A percentile compares a stretch with the other conserved stretches of the same genome.
Conservation (phyloP, 164 flowering plant genomes). For the Vitis rotundifolia region DNA sequence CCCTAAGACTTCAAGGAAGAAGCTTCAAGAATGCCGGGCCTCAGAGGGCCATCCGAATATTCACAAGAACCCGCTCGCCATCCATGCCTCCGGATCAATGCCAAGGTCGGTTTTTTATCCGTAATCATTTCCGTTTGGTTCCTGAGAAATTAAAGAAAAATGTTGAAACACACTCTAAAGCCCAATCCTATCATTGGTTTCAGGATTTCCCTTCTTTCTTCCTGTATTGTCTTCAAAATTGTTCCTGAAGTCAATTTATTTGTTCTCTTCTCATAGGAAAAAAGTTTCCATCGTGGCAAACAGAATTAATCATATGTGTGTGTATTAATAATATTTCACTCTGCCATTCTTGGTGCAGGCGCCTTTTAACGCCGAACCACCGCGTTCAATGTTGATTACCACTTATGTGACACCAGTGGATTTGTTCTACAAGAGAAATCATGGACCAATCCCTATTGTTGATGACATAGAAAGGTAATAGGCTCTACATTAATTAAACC, state of each 20-base stretch:
- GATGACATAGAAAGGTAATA: slow-evolving; percentile 82
- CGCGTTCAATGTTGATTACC: slow-evolving; percentile 61
- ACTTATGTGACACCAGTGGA: slow-evolving; percentile 95
- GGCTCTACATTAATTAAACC: neutral
- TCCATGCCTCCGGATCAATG: slow-evolving; percentile 66
- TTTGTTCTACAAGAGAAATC: slow-evolving; percentile 95
- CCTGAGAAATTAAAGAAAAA: too few relatives aligned
- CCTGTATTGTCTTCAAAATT: too few relatives aligned
- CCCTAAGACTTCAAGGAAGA: neutral
- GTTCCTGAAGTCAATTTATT: too few relatives aligned
- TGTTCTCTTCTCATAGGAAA: too few relatives aligned
- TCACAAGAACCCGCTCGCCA: slow-evolving; percentile 82
- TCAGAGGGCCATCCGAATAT: slow-evolving; percentile 72
- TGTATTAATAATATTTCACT: neutral
- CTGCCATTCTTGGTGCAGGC: slow-evolving; percentile 46
- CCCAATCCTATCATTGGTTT: too few relatives aligned
- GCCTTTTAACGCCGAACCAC: slow-evolving; percentile 98
- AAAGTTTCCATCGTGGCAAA: too few relatives aligned
- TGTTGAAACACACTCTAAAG: too few relatives aligned
- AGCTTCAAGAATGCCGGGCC: slow-evolving; percentile 66
- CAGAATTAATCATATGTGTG: neutral
- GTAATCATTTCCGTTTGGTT: neutral
- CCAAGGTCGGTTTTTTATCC: slow-evolving; percentile 47
- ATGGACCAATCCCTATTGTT: slow-evolving; percentile 93
- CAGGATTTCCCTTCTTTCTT: too few relatives aligned